Evolutionary conservation across 1,284 basidiomycete species (phyloP).

Genomic region (Pterulicium gracile): DNA sequence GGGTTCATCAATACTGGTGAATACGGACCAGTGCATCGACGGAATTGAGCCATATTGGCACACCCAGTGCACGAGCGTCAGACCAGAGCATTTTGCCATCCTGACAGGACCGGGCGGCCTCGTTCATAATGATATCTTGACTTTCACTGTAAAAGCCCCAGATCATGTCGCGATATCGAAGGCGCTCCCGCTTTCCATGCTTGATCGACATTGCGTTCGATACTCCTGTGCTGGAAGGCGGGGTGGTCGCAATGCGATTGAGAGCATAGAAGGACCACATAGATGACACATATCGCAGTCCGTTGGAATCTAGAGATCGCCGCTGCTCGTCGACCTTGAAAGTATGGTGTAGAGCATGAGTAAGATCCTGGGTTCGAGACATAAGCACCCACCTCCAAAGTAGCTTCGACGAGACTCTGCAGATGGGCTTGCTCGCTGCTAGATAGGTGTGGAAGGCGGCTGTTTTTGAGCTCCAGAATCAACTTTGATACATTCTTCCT

Average conservation of each 20-base stretch:
- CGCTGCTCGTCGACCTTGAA: slow-evolving; percentile 76
- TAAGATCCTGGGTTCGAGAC: neutral
- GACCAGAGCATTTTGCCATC: slow-evolving; percentile 77
- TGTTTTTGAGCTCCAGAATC: slow-evolving; percentile 50
- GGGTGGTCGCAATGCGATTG: slow-evolving; percentile 44
- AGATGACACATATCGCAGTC: slow-evolving; percentile 82
- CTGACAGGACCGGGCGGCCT: slow-evolving; percentile 60
- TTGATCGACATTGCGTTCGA: slow-evolving; percentile 25
- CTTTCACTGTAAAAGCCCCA: slow-evolving; percentile 95
- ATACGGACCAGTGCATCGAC: slow-evolving; percentile 61
- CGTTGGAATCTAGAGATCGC: slow-evolving; percentile 80
- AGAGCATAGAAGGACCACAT: slow-evolving; percentile 78
- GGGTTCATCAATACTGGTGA: slow-evolving; percentile 3
- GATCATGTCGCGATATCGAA: slow-evolving; percentile 85
- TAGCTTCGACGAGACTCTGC: slow-evolving; percentile 73
- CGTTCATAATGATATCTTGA: slow-evolving; percentile 72
- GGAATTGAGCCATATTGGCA: slow-evolving; percentile 83
- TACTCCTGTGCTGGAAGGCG: slow-evolving; percentile 28
- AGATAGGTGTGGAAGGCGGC: slow-evolving; percentile 60
- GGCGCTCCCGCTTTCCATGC: slow-evolving; percentile 50
- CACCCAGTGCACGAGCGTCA: slow-evolving; percentile 77
- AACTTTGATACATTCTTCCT: slow-evolving; percentile 50
- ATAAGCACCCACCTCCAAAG: slow-evolving; percentile 56
- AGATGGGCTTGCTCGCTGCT: slow-evolving; percentile 73
- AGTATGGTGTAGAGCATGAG: slow-evolving; percentile 7